Conservation (phyloP, 495 filamentous ascomycete genomes). For the Staphylotrichum longicolle region DNA sequence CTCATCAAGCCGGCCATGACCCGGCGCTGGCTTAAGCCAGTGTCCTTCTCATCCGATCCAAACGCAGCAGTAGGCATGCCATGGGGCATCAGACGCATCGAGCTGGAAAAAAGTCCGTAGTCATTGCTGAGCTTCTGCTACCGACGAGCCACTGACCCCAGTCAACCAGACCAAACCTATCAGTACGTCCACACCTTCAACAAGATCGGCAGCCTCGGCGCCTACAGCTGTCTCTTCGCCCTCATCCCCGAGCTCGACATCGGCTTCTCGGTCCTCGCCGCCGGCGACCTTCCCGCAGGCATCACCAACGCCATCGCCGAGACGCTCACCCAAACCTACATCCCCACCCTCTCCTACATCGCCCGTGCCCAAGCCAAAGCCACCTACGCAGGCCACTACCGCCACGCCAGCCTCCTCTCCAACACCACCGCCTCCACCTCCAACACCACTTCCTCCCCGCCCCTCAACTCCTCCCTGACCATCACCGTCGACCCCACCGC, state of each 20-base stretch:
- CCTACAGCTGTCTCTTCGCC: conserved; percentile 48
- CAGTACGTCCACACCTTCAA: conserved; percentile 50
- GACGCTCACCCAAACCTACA: conserved; percentile 34
- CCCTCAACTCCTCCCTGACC: conserved; percentile 42
- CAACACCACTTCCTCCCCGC: conserved; percentile 2
- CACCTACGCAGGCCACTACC: conserved; percentile 41
- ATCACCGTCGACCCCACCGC: conserved; percentile 36
- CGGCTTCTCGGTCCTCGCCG: conserved; percentile 52
- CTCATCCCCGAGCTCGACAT: conserved; percentile 55
- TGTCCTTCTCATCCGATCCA: conserved; percentile 47
- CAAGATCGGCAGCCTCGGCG: conserved; percentile 51
- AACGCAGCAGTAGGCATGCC: conserved; percentile 51
- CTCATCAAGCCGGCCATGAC: conserved; percentile 49
- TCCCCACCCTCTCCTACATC: conserved; percentile 39
- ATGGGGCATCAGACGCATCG: conserved; percentile 53
- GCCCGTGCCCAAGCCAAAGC: conserved; percentile 39
- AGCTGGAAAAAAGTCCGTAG: conserved; percentile 19
- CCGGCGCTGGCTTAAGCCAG: conserved; percentile 57
- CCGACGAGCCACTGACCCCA: neutral
- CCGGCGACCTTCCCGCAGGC: conserved; percentile 38
- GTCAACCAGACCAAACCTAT: conserved; percentile 29
- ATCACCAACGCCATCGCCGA: conserved; percentile 39
- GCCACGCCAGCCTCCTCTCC: conserved; percentile 3
- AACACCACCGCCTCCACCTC: neutral
- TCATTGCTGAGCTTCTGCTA: conserved; percentile 3